Evolutionary conservation across 2,329 filamentous ascomycete genomes (phyloP).

Genomic region (Didymella arachidicola): DNA sequence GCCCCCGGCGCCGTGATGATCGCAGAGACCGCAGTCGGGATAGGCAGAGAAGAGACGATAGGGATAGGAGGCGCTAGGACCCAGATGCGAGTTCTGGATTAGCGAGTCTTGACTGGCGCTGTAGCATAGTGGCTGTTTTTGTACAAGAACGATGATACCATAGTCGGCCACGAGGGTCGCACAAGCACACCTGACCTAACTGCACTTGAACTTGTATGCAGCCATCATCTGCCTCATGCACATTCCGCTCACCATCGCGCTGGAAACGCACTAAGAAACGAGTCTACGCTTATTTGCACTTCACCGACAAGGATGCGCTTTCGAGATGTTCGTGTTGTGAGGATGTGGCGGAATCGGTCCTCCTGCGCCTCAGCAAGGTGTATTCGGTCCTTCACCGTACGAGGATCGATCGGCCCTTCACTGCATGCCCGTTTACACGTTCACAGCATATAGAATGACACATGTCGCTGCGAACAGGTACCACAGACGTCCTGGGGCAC

Average conservation of each 20-base stretch:
- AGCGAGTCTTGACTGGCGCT: neutral
- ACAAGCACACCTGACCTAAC: conserved; percentile 7
- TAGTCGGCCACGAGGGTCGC: neutral
- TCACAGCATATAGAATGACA: neutral
- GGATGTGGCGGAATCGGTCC: neutral
- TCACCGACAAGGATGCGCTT: neutral
- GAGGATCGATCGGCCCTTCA: neutral
- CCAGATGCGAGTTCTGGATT: neutral
- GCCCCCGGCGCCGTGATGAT: conserved; percentile 46
- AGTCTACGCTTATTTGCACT: conserved; percentile 6
- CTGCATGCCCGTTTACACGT: neutral
- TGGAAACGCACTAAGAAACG: neutral
- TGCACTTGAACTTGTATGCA: neutral
- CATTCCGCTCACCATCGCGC: neutral
- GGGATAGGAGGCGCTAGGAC: conserved; percentile 41
- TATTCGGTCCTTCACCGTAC: neutral
- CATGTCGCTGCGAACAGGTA: neutral
- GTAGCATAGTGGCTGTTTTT: conserved; percentile 4
- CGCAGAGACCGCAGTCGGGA: conserved; percentile 51
- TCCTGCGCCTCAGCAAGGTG: conserved; percentile 3
- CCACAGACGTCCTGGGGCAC: neutral
- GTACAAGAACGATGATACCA: conserved; percentile 12
- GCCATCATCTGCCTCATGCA: neutral
- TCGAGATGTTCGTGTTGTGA: no score
- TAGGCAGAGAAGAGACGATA: conserved; percentile 51